Evolutionary conservation across 352 stramenopile species (phyloP).

Genomic region (Thalassiosira hispida): DNA sequence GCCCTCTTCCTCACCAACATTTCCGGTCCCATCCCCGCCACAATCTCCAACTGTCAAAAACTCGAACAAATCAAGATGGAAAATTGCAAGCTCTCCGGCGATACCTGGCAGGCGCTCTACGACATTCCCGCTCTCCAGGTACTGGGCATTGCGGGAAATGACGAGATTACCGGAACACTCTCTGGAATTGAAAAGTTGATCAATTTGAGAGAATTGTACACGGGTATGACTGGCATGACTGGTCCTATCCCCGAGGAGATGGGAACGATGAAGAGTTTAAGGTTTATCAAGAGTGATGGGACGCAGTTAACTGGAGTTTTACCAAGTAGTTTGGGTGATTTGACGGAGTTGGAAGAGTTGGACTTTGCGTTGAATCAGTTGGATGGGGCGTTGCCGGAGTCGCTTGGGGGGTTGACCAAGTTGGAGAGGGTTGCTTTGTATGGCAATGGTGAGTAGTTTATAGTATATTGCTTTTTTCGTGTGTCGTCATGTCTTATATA

Average conservation of each 20-base stretch:
- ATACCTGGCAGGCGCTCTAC: constrained; percentile 42
- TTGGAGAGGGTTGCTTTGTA: constrained; percentile 34
- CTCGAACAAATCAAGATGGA: constrained; percentile 51
- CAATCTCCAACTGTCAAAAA: constrained; percentile 27
- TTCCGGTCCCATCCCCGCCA: constrained; percentile 30
- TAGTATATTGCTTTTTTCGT: not conserved
- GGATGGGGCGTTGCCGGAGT: constrained; percentile 13
- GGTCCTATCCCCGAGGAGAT: constrained; percentile 40
- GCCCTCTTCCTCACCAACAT: constrained; percentile 38
- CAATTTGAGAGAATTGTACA: constrained; percentile 51
- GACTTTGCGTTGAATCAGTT: constrained; percentile 25
- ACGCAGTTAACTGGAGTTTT: constrained; percentile 32
- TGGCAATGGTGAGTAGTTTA: constrained; percentile 34
- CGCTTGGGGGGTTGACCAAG: constrained; percentile 10
- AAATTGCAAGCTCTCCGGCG: constrained; percentile 59
- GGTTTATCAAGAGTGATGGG: constrained; percentile 6
- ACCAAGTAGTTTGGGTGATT: constrained; percentile 18
- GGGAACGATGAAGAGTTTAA: constrained; percentile 12
- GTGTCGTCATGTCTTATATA: too few species aligned
- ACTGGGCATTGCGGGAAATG: constrained; percentile 59
- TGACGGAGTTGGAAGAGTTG: constrained; percentile 29
- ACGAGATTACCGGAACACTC: constrained; percentile 54
- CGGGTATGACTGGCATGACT: constrained; percentile 49
- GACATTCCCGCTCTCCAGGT: constrained; percentile 59
- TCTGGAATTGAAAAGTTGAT: constrained; percentile 36